Percentiles rank a stretch among this genome's conserved stretches.
Conservation (phyloP, 164 flowering plant genomes). For the Chloranthus sessilifolius region DNA sequence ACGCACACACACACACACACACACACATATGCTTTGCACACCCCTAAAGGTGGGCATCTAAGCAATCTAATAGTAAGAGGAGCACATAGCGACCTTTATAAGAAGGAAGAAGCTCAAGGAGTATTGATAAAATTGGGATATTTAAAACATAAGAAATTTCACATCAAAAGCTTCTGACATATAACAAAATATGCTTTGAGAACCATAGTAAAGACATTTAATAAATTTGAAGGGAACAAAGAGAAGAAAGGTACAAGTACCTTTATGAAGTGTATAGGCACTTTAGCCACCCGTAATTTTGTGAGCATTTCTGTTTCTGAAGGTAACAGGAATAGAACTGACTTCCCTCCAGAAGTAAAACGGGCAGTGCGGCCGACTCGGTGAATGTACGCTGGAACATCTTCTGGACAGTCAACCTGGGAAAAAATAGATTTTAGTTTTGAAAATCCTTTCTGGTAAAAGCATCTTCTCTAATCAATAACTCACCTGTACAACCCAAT, state of each 20-base stretch:
- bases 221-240: not conserved
- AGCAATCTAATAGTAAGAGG: no score
- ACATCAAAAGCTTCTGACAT: no score
- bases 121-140: no score
- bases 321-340: conserved; percentile 71
- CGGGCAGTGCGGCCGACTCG: conserved; percentile 98
- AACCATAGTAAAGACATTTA: no score
- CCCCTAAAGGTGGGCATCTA: no score
- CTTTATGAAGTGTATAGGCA: conserved; percentile 55
- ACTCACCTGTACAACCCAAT: conserved; percentile 96
- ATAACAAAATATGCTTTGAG: no score
- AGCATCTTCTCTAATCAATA: not conserved
- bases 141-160: no score
- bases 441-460: not conserved
- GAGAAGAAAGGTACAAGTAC: conserved; percentile 23
- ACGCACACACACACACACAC: no score
- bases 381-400: conserved; percentile 84
- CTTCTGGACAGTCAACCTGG: conserved; percentile 95
- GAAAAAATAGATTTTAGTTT: not conserved
- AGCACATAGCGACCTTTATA: no score
- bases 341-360: conserved; percentile 58
- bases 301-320: conserved; percentile 77
- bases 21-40: no score
- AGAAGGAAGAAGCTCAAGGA: no score
- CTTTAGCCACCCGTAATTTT: conserved; percentile 58